Evolutionary conservation across 345 rosid genomes (phyloP).

Genomic region (Ricinus communis): DNA sequence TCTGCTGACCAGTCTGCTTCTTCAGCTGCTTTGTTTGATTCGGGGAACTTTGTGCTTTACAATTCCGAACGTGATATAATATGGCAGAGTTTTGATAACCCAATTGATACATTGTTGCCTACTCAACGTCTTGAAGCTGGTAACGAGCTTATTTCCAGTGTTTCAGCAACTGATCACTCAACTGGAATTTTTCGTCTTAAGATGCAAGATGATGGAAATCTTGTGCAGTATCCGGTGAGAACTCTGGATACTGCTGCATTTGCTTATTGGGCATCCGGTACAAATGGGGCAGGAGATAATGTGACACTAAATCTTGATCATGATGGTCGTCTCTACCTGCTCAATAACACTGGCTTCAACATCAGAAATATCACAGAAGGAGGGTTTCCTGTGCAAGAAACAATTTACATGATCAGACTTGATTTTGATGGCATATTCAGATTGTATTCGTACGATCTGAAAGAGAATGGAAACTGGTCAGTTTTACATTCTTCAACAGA

Average conservation of each 20-base stretch:
- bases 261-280: not conserved
- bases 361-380: not conserved
- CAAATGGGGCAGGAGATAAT: not conserved
- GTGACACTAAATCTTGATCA: not conserved
- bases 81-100: conserved; percentile 24
- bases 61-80: no score
- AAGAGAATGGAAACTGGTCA: conserved; percentile 2
- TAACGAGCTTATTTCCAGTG: conserved; percentile 5
- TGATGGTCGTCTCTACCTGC: conserved; percentile 12
- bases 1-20: not conserved
- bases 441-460: conserved; percentile 13
- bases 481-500: not conserved
- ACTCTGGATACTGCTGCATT: not conserved
- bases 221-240: not conserved
- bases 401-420: conserved; percentile 13
- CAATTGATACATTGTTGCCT: conserved; percentile 23
- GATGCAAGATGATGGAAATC: not conserved
- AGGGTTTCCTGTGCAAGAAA: not conserved
- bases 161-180: not conserved
- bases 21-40: conserved; percentile 5
- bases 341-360: conserved; percentile 1
- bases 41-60: no score
- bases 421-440: conserved; percentile 24
- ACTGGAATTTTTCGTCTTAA: not conserved
- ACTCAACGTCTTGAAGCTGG: conserved; percentile 17